These are phyloP conservation scores for Atkinsonella hypoxylon DNA, from an alignment of 2,329 filamentous ascomycete species.

Conservation along the genomic window DNA sequence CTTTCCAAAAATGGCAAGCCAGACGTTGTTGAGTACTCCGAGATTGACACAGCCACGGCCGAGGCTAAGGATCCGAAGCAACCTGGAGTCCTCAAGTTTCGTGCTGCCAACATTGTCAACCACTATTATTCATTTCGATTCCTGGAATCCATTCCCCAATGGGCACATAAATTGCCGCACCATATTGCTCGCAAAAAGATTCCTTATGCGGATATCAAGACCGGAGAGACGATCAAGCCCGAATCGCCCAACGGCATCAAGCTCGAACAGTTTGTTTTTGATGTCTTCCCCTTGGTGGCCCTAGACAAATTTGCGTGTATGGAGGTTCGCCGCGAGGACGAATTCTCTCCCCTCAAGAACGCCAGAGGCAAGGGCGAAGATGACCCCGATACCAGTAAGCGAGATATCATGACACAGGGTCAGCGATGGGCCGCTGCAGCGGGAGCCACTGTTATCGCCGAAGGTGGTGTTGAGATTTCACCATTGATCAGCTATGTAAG, in stretches of 20 bases:
- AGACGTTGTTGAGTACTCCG: slow-evolving; percentile 96
- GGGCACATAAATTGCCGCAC: slow-evolving; percentile 78
- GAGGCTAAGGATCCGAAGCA: slow-evolving; percentile 79
- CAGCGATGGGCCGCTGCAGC: slow-evolving; percentile 73
- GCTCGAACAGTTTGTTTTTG: slow-evolving; percentile 97
- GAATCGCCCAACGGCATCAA: slow-evolving; percentile 97
- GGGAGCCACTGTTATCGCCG: slow-evolving; percentile 61
- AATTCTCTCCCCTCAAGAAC: slow-evolving; percentile 98
- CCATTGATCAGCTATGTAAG: slow-evolving; percentile 92
- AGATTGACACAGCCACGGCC: slow-evolving; percentile 82
- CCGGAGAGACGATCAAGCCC: slow-evolving; percentile 74
- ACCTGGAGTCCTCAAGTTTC: slow-evolving; percentile 77
- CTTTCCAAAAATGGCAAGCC: slow-evolving; percentile 91
- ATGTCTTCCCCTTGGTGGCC: slow-evolving; percentile 83
- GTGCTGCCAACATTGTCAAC: slow-evolving; percentile 98
- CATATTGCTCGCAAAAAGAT: slow-evolving; percentile 99
- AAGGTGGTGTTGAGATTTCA: slow-evolving; percentile 74
- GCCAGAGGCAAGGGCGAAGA: slow-evolving; percentile 74
- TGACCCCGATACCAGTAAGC: slow-evolving; percentile 84
- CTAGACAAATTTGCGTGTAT: slow-evolving; percentile 88
- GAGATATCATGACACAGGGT: slow-evolving; percentile 82
- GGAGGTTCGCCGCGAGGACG: slow-evolving; percentile 92
- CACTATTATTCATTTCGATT: slow-evolving; percentile 97
- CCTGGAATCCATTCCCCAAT: slow-evolving; percentile 79
- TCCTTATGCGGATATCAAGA: slow-evolving; percentile 64